A percentile compares a stretch with the other conserved stretches of the same genome.
Evolutionary conservation across 805 yeast genomes (phyloP).

Genomic region (Candida ipomoeae): DNA sequence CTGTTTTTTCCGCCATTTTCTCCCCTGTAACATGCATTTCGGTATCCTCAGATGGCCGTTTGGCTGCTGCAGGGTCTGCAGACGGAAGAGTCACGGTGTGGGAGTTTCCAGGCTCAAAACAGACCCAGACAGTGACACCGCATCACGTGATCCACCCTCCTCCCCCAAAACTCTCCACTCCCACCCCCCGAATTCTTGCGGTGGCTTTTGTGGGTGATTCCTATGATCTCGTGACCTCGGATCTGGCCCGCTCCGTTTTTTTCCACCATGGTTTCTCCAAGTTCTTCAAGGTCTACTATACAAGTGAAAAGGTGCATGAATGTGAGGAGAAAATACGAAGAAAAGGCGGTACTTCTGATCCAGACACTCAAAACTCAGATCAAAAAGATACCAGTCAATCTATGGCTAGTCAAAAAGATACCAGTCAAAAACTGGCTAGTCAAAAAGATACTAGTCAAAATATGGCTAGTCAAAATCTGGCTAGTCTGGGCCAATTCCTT

Average conservation of each 20-base stretch:
- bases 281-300: slow-evolving; percentile 46
- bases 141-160: slow-evolving; percentile 12
- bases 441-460: background rate
- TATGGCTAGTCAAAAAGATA: no score
- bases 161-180: no score
- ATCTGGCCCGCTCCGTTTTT: slow-evolving; percentile 41
- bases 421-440: no score
- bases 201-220: slow-evolving; percentile 28
- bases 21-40: slow-evolving; percentile 32
- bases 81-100: slow-evolving; percentile 66
- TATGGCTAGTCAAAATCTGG: no score
- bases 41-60: slow-evolving; percentile 65
- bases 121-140: slow-evolving; percentile 1
- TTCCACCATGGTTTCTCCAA: slow-evolving; percentile 62
- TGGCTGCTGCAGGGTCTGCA: slow-evolving; percentile 63
- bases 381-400: no score
- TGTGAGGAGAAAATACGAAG: background rate
- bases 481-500: no score
- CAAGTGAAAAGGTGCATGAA: background rate
- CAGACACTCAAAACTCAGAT: background rate
- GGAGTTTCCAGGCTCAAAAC: slow-evolving; percentile 39
- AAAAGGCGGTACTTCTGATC: no score
- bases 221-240: slow-evolving; percentile 30
- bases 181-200: no score
- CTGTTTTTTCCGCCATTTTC: no score